Percentiles rank a stretch among this genome's conserved stretches.
Evolutionary conservation across 495 filamentous ascomycete species (phyloP).

Genomic region (Xylona heveae): DNA sequence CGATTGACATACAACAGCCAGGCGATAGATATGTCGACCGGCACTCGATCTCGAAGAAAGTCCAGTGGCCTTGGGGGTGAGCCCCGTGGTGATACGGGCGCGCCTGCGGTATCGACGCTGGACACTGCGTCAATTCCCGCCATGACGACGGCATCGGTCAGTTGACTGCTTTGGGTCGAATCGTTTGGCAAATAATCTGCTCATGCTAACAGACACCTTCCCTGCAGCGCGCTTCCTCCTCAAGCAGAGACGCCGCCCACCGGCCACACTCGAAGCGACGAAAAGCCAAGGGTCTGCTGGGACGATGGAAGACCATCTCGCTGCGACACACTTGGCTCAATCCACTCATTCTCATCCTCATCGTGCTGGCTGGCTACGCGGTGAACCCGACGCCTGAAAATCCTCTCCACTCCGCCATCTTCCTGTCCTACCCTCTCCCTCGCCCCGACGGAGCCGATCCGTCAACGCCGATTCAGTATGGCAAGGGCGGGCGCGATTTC

Average conservation of each 20-base stretch:
- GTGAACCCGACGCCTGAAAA: slow-evolving; percentile 65
- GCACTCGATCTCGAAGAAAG: slow-evolving; percentile 4
- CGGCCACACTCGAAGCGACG: slow-evolving; percentile 16
- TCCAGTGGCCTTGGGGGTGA: slow-evolving; percentile 4
- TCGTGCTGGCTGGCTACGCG: slow-evolving; percentile 46
- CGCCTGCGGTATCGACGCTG: slow-evolving; percentile 4
- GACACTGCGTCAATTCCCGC: not conserved
- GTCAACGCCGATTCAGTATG: slow-evolving; percentile 48
- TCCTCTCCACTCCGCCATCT: slow-evolving; percentile 68
- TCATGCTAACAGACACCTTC: too few relatives aligned
- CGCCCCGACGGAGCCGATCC: slow-evolving; percentile 20
- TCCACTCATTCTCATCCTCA: slow-evolving; percentile 45
- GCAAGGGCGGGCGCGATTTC: slow-evolving; percentile 70
- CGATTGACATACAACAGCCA: too few relatives aligned
- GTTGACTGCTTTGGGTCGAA: too few relatives aligned
- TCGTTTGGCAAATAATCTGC: too few relatives aligned
- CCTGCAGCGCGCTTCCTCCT: too few relatives aligned
- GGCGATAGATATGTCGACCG: too few relatives aligned
- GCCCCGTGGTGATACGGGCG: slow-evolving; percentile 2
- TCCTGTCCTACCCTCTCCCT: slow-evolving; percentile 74
- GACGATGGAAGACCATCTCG: slow-evolving; percentile 15
- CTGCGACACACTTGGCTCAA: slow-evolving; percentile 30
- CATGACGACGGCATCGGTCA: slow-evolving; percentile 1
- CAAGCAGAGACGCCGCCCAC: not conserved
- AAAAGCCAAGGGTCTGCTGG: slow-evolving; percentile 14